phyloP scores from a whole-genome alignment of 805 yeast genomes.

The Candida gorgasii region DNA sequence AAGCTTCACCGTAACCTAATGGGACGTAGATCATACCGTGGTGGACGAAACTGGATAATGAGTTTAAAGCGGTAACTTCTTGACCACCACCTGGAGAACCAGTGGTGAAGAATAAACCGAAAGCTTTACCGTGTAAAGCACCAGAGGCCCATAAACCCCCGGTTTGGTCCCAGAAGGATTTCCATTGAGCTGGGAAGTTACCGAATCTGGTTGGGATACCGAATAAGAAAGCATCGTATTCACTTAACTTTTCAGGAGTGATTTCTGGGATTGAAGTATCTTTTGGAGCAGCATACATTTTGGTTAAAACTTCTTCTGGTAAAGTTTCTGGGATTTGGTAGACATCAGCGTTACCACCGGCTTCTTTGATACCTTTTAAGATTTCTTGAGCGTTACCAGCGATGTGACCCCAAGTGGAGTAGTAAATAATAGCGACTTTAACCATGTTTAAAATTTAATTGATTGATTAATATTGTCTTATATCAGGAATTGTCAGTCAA shows the following conservation, averaged over 20 bases:
- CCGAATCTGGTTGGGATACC: conserved; percentile 91
- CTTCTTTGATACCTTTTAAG: conserved; percentile 64
- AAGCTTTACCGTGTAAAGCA: conserved; percentile 70
- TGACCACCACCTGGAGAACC: conserved; percentile 84
- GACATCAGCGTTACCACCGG: conserved; percentile 69
- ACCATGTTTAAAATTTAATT: conserved; percentile 5
- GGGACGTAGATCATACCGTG: conserved; percentile 84
- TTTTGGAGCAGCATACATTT: conserved; percentile 61
- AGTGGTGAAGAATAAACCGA: conserved; percentile 70
- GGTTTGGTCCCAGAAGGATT: conserved; percentile 73
- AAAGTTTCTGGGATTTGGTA: conserved; percentile 79
- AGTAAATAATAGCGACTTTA: conserved; percentile 46
- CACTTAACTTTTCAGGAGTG: conserved; percentile 53
- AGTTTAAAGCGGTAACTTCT: conserved; percentile 67
- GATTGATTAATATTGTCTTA: background rate
- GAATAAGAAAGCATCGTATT: conserved; percentile 78
- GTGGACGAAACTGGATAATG: conserved; percentile 66
- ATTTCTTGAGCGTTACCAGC: conserved; percentile 65
- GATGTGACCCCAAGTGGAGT: conserved; percentile 81
- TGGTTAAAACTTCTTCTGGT: conserved; percentile 52
- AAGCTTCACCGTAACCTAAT: conserved; percentile 64
- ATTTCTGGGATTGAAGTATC: conserved; percentile 55
- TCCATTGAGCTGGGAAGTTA: conserved; percentile 74
- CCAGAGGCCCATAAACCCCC: conserved; percentile 82
- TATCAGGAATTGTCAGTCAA: background rate